Evolutionary conservation across 2,329 filamentous ascomycete genomes (phyloP).

Genomic region (Fusarium dlaminii): DNA sequence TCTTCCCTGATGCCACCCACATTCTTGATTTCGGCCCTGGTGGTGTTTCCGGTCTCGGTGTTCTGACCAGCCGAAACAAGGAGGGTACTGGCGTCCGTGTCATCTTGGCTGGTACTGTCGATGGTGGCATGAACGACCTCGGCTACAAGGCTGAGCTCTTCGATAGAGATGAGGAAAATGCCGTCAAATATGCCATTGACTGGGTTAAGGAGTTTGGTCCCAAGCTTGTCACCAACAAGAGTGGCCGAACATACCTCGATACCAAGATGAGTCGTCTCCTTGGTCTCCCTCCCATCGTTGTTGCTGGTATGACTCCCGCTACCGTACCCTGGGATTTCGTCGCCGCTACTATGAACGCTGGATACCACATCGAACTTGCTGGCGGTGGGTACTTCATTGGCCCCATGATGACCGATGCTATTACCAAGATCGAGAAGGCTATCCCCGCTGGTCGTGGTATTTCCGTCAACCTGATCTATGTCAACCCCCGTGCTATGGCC

Average conservation of each 20-base stretch:
- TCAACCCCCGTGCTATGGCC: conserved; percentile 86
- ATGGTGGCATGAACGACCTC: conserved; percentile 88
- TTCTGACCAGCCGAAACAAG: conserved; percentile 98
- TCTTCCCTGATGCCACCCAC: conserved; percentile 90
- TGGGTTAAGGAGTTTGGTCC: conserved; percentile 99
- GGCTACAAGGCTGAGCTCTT: conserved; percentile 99
- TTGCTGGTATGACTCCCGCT: conserved; percentile 92
- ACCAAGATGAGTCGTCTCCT: conserved; percentile 94
- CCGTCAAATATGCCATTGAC: conserved; percentile 92
- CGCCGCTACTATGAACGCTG: conserved; percentile 90
- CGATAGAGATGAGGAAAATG: conserved; percentile 93
- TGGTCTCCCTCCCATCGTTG: conserved; percentile 86
- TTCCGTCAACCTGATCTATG: conserved; percentile 89
- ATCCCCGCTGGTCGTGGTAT: conserved; percentile 90
- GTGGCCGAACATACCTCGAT: conserved; percentile 90
- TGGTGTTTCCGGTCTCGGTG: conserved; percentile 94
- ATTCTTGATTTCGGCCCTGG: conserved; percentile 97
- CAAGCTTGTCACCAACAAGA: conserved; percentile 88
- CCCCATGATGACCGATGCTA: conserved; percentile 82
- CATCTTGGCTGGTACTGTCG: conserved; percentile 92
- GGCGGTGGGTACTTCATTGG: conserved; percentile 90
- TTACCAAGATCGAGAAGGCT: conserved; percentile 83
- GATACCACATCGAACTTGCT: conserved; percentile 92
- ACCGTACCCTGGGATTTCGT: conserved; percentile 94
- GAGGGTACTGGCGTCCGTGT: conserved; percentile 97